phyloP scores from a whole-genome alignment of 2,329 filamentous ascomycete genomes.

The Didymella keratinophila region DNA sequence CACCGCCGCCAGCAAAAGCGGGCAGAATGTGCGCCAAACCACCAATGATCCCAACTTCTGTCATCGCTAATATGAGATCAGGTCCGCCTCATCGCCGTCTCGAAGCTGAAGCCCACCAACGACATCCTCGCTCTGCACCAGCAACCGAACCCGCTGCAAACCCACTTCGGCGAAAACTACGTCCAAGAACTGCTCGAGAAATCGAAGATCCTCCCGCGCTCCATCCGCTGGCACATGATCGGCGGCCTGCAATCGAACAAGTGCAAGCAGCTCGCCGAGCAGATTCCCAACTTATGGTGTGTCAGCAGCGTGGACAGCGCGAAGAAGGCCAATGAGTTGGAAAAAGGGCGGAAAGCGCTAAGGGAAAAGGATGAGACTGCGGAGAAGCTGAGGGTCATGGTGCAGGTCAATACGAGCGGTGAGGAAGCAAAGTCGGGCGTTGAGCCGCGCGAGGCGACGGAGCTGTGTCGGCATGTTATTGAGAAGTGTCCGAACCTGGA shows the following conservation, averaged over 20 bases:
- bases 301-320: conserved; percentile 87
- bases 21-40: conserved; percentile 38
- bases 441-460: conserved; percentile 68
- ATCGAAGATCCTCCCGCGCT: conserved; percentile 75
- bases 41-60: background rate
- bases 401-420: conserved; percentile 95
- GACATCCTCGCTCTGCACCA: conserved; percentile 87
- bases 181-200: conserved; percentile 82
- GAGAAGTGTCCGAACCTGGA: conserved; percentile 75
- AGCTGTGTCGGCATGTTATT: conserved; percentile 73
- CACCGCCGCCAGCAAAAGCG: conserved; percentile 47
- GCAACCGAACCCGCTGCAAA: conserved; percentile 58
- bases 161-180: conserved; percentile 98
- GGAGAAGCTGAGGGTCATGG: conserved; percentile 72
- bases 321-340: conserved; percentile 86
- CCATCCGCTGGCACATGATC: conserved; percentile 95
- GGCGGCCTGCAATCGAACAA: conserved; percentile 93
- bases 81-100: conserved; percentile 91
- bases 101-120: conserved; percentile 91
- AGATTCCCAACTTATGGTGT: conserved; percentile 87
- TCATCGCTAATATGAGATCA: conserved; percentile 43
- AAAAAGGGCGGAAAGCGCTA: conserved; percentile 75
- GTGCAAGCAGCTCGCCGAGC: conserved; percentile 81
- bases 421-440: conserved; percentile 87
- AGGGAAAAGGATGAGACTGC: conserved; percentile 45